Conservation (phyloP, 2,329 filamentous ascomycete species). For the Furcasterigmium sp. region DNA sequence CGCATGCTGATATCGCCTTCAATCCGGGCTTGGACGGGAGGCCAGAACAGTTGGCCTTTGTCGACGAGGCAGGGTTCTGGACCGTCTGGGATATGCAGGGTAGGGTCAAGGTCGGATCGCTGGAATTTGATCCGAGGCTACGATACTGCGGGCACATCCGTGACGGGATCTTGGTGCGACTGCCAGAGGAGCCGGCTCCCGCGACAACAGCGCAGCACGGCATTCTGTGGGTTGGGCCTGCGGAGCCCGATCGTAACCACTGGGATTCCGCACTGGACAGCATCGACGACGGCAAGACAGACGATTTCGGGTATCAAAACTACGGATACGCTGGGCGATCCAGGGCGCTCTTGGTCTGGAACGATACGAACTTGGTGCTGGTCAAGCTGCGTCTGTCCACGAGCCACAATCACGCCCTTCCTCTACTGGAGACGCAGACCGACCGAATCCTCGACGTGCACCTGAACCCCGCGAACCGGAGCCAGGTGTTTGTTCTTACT, state of each 20-base stretch:
- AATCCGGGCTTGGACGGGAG: constrained; percentile 43
- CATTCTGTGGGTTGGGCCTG: constrained; percentile 33
- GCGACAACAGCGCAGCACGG: constrained; percentile 26
- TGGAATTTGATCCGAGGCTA: constrained; percentile 24
- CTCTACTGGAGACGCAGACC: constrained; percentile 19
- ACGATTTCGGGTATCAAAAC: constrained; percentile 1
- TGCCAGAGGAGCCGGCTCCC: constrained; percentile 23
- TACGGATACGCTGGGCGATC: constrained; percentile 3
- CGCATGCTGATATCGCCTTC: constrained; percentile 61
- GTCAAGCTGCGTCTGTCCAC: constrained; percentile 28
- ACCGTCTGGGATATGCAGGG: constrained; percentile 57
- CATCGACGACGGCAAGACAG: constrained; percentile 1
- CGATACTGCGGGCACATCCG: constrained; percentile 37
- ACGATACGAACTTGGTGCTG: constrained; percentile 24
- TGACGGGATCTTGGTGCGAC: constrained; percentile 27
- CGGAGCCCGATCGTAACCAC: constrained; percentile 14
- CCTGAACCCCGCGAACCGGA: constrained; percentile 36
- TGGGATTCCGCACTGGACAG: constrained; percentile 13
- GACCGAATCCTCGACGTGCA: constrained; percentile 50
- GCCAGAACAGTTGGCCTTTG: constrained; percentile 58
- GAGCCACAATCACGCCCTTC: constrained; percentile 11
- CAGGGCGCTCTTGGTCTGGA: constrained; percentile 29
- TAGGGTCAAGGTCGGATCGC: constrained; percentile 26
- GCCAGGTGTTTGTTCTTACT: constrained; percentile 56
- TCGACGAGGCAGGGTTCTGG: constrained; percentile 64